Evolutionary conservation across 2,329 filamentous ascomycete species (phyloP), one percentile per base, ranked within the genome.

Genomic region (Sordariomycetes sp.): DNA sequence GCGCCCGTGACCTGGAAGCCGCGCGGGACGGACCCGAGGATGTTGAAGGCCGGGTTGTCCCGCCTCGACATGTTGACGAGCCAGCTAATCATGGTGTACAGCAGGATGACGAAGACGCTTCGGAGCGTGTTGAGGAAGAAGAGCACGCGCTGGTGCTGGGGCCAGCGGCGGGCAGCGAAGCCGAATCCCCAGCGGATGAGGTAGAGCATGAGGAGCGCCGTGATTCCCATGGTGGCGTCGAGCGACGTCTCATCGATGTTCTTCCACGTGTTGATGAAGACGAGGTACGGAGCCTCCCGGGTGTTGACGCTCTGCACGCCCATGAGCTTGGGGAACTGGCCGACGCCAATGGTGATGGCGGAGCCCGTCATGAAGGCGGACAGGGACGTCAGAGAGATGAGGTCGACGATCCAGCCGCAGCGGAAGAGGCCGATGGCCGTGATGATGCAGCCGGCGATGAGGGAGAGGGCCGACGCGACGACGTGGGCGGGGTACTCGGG

Each of bases 361-460:
- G 92, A 96, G 2, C 92, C 92, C 0, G 94, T 97, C 88, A 97
- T 96, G 75, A 96, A 97, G 2, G 94, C 90, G 0, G 89, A 91
- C 57, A 97, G 89, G 0, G 91, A 89, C 1, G 90, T 85, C 58
- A 96, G 81, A 1, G 94, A 89, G 64, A 97, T 96, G 65, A 96
- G 81, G 62, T 97, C 90, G 53, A 96, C 90, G 55, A 97, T 85
- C 83, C 90, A 95, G 6, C 94, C 92, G 42, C 85, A 80, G 53
- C 91, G 84, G 51, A 89, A 73, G 2, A 96, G 73, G 3, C 92
- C 94, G 60, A 97, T 80, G 60, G 84, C 81, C 54, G 86, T 76
- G 42, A 96, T 86, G 59, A 96, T 87, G 39, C 76, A 77, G 42
- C 92, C 92, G 6, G 82, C 78, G 57, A 96, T 82, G 57, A 97